Evolutionary conservation across 2,329 filamentous ascomycete genomes (phyloP), one percentile per base, ranked within the genome.

Genomic region (Coniochaeta sp.): DNA sequence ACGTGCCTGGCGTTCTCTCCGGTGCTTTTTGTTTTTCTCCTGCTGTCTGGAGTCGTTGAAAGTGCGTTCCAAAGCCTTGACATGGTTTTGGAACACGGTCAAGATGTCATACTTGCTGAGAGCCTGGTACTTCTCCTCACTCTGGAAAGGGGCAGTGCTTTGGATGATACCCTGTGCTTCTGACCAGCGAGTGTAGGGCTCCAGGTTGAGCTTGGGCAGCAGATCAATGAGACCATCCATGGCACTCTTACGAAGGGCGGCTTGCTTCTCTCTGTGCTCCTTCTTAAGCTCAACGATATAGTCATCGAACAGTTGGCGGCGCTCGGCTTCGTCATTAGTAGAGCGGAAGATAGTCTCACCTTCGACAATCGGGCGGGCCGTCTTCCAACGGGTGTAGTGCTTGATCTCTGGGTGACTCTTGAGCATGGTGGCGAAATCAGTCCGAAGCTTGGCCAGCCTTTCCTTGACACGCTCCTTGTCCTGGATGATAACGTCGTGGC

Each of bases 361-460:
- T 69, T 97, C 90, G 56, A 99, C 90, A 57, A 96, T 95, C 9
- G 91, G 90, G 48, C 89, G 85, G 50, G 92, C 94, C 14, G 90
- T 96, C 78, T 91, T 95, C 94, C 94, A 99, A 55, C 91, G 87
- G 38, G 92, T 96, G 69, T 95, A 96, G 67, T 96, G 84, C 69
- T 91, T 94, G 70, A 99, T 97, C 69, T 99, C 94, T 55, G 91
- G 91, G 68, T 99, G 92, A 58, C 91, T 91, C 71, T 87, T 90
- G 59, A 99, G 80, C 94, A 99, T 99, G 51, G 86, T 91, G 60
- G 87, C 87, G 70, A 99, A 99, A 75, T 97, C 94, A 68, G 88
- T 80, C 63, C 91, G 89, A 64, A 97, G 79, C 74, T 96, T 97
- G 61, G 89, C 79, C 68, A 95, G 79, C 65, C 94, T 86, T 71